Conservation (phyloP, 2,329 filamentous ascomycete genomes). For the Ceratocystis variospora region DNA sequence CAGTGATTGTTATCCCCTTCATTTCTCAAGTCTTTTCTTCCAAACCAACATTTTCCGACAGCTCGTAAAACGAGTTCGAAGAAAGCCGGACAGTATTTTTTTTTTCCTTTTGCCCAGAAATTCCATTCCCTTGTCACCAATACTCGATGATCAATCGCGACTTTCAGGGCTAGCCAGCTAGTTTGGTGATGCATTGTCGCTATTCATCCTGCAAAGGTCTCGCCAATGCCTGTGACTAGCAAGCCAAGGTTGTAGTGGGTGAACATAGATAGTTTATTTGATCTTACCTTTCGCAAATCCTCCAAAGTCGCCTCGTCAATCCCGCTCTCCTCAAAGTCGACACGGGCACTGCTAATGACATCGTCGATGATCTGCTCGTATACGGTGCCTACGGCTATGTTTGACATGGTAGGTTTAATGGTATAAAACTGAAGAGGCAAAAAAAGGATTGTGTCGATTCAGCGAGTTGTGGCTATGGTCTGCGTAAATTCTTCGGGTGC, state of each 20-base stretch:
- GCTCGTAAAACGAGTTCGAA: background rate
- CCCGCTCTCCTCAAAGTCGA: constrained; percentile 94
- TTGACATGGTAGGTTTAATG: constrained; percentile 38
- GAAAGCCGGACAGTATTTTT: too few species aligned
- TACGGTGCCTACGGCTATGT: constrained; percentile 53
- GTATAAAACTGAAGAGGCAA: background rate
- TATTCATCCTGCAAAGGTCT: background rate
- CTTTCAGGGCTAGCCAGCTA: background rate
- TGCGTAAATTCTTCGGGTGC: background rate
- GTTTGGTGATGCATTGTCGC: background rate
- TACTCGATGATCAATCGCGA: background rate
- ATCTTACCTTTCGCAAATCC: constrained; percentile 72
- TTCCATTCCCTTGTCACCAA: background rate
- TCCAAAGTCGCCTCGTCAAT: constrained; percentile 77
- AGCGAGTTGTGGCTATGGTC: background rate
- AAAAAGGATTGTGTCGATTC: background rate
- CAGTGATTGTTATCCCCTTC: constrained; percentile 12
- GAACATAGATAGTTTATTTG: background rate
- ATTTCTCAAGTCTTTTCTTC: background rate
- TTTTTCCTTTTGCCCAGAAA: background rate
- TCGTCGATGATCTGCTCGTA: constrained; percentile 69
- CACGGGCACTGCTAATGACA: constrained; percentile 80
- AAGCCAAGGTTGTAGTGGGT: background rate
- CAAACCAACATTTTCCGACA: background rate
- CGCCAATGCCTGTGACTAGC: constrained; percentile 17